Evolutionary conservation across 208 protist species (phyloP).

Genomic region (Leishmania lainsoni): DNA sequence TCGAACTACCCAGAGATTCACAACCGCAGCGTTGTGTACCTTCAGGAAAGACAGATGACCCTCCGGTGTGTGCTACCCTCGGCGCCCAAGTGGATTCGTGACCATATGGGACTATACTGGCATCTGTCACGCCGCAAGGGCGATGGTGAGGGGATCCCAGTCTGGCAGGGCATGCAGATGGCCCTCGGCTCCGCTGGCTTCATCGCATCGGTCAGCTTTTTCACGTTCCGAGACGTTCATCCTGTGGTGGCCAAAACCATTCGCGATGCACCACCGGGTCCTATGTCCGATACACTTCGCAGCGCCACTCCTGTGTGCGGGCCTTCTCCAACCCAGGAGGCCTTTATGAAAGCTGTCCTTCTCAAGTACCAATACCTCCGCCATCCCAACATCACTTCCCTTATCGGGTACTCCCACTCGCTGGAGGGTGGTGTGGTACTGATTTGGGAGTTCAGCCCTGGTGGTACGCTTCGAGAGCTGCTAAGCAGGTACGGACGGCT

Average conservation of each 20-base stretch:
- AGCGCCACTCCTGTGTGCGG: slow-evolving; percentile 15
- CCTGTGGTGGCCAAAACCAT: slow-evolving; percentile 18
- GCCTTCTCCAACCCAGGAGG: background rate
- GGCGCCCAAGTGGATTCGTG: slow-evolving; percentile 8
- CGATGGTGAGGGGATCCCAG: background rate
- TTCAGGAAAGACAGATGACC: background rate
- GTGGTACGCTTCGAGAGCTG: slow-evolving; percentile 39
- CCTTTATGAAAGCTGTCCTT: background rate
- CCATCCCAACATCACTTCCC: slow-evolving; percentile 17
- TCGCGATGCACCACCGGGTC: slow-evolving; percentile 1
- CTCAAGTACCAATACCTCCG: background rate
- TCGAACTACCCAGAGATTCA: background rate
- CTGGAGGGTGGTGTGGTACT: slow-evolving; percentile 14
- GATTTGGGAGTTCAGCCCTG: slow-evolving; percentile 46
- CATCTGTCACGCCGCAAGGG: background rate
- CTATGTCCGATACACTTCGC: slow-evolving; percentile 19
- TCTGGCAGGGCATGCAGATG: background rate
- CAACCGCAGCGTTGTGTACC: slow-evolving; percentile 3
- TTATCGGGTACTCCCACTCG: slow-evolving; percentile 12
- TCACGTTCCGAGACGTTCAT: background rate
- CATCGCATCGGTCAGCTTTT: background rate
- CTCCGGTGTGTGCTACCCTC: background rate
- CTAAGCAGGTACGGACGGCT: slow-evolving; percentile 22
- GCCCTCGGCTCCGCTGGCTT: slow-evolving; percentile 8
- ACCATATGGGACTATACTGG: slow-evolving; percentile 9